Percentiles rank a stretch among this genome's conserved stretches.
Conservation (phyloP, 345 rosid genomes). For the Lepidium sativum region DNA sequence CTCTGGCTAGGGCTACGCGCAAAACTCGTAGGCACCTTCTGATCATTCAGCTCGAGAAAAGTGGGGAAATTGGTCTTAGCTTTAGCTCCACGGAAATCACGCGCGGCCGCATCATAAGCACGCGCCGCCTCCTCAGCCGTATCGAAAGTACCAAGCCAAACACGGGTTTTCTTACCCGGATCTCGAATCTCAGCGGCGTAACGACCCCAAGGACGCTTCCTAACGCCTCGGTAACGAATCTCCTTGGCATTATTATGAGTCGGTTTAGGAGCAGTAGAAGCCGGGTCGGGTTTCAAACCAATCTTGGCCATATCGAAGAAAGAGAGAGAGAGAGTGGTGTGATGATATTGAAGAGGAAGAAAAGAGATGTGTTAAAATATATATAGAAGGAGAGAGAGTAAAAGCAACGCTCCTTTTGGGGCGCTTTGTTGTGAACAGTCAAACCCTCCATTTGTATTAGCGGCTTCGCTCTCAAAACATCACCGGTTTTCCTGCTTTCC, state of each 20-base stretch:
- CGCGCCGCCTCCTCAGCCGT: slow-evolving; percentile 93
- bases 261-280: slow-evolving; percentile 13
- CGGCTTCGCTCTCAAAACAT: slow-evolving; percentile 41
- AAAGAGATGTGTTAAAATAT: slow-evolving; percentile 1
- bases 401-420: slow-evolving; percentile 49
- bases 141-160: slow-evolving; percentile 91
- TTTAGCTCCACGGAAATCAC: slow-evolving; percentile 72
- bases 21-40: neutral
- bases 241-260: slow-evolving; percentile 30
- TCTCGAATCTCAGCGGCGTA: slow-evolving; percentile 98
- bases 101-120: slow-evolving; percentile 82
- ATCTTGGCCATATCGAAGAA: slow-evolving; percentile 15
- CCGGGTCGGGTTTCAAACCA: slow-evolving; percentile 22
- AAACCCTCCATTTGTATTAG: slow-evolving; percentile 29
- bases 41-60: slow-evolving; percentile 40
- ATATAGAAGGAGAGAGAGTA: slow-evolving; percentile 7
- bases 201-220: slow-evolving; percentile 94
- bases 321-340: neutral
- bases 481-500: slow-evolving; percentile 25
- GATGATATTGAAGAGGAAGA: slow-evolving; percentile 10
- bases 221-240: slow-evolving; percentile 76
- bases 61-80: slow-evolving; percentile 82
- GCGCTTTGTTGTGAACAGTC: slow-evolving; percentile 45
- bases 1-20: slow-evolving; percentile 68
- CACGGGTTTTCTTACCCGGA: slow-evolving; percentile 84